Evolutionary conservation across 176 grass and related monocot species (phyloP), one percentile per base, ranked within the genome.

Genomic region (Aechmea fasciata): DNA sequence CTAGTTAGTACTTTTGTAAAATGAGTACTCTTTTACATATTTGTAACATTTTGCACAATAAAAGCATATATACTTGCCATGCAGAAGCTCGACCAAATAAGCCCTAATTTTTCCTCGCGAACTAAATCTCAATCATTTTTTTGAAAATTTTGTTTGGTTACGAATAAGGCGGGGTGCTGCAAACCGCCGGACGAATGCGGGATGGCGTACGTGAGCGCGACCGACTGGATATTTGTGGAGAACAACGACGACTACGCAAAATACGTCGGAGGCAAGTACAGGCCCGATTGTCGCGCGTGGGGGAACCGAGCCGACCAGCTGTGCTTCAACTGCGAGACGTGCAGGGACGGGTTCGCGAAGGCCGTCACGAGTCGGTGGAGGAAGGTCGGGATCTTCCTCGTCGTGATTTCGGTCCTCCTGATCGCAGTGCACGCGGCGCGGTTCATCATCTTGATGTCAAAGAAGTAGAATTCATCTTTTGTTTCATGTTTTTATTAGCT

Each of bases 191-290:
- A 69, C 18, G 11, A 12, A 1, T 69, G 67, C 47, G 47, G 18
- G 17, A 69, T 69, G 67, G 48, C 49, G 67, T 69, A 69, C 49
- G 67, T 69, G n/a, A 69, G 51, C 11, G 48, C 67, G 5, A 51
- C 67, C 41, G 49, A 69, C 3, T 52, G 67, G 67, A 69, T 17
- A 22, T 22, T 19, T 22, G 19, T 3, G 3, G 10, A 47, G 41
- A 52, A 48, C 11, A 50, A 12, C 0, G n/a, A 69, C 5, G n/a
- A 69, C 5, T n/a, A n/a, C 9, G 2, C 9, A 8, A 19, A 49
- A 15, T 3, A 49, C 15, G 7, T 0, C 9, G 48, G 3, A 2
- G 11, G 13, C 5, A 14, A 47, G 22, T 52, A 2, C 49, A 24
- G 20, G 11, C 4, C 64, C 4, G 64, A 67, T 67, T 69, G 67